Base-by-base conservation (phyloP, 148 eudicot species). In the Nyssa sinensis region DNA sequence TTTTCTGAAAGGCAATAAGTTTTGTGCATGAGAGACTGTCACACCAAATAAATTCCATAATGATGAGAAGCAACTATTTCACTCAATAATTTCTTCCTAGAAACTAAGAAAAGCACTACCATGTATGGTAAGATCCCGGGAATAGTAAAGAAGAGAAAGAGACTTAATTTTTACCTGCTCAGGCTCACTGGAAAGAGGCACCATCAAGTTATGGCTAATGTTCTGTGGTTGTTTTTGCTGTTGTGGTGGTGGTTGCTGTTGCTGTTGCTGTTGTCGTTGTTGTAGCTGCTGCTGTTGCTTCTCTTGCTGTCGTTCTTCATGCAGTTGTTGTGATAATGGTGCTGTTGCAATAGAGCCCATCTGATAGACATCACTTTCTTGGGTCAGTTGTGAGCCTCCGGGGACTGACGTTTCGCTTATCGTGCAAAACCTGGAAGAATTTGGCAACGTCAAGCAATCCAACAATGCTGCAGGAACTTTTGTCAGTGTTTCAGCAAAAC, bases 401-500 rank as follows among this genome's bases (percentile, higher is more conserved):
- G 32, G 71, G 17, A 28, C 30, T 6, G 60, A n/a, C 6, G 62
- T 32, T 10, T 49, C 64, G 64, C 14, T 37, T 17, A 66, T 13
- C 4, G 79, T 75, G 24, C 62, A 67, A 61, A 79, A 82, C 44
- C 85, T 79, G 1, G 78, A 74, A n/a, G 81, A 66, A 41, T 78
- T 75, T 29, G 84, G 84, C 84, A 66, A 8, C 1, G 82, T 57
- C 68, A 83, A 67, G 74, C 82, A 86, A 0, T 86, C 88, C 75
- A 86, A 62, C 74, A 86, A 74, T 29, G 71, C 85, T 13, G n/a
- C n/a, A n/a, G 83, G 88, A 16, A 80, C 49, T 1, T 70, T 62
- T 11, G 71, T 31, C 8, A 53, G 68, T 3, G 64, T 53, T 35
- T 49, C 62, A 21, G 1, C 25, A 59, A 35, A 67, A 14, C 65